Conservation (phyloP, 2,329 filamentous ascomycete species). For the Tolypocladium tundrense region DNA sequence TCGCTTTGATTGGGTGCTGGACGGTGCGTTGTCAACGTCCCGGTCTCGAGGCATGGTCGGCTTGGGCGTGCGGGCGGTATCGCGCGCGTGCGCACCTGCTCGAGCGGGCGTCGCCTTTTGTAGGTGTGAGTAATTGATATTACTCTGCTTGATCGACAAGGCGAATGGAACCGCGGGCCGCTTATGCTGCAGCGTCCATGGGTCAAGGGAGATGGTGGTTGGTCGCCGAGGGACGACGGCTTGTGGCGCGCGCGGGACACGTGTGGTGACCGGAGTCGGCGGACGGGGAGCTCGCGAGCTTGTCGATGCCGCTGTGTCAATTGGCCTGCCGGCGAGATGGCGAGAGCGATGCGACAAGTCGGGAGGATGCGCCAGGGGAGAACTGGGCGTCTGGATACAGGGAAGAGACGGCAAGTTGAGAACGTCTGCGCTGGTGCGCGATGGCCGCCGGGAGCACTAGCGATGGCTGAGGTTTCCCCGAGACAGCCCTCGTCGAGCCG, state of each 20-base stretch:
- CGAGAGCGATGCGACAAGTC: background rate
- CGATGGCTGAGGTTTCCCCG: background rate
- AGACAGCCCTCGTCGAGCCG: background rate
- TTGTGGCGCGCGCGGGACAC: slow-evolving; percentile 1
- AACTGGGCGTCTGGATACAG: background rate
- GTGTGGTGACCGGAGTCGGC: background rate
- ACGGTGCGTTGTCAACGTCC: slow-evolving; percentile 36
- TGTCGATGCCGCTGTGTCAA: background rate
- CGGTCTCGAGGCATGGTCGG: slow-evolving; percentile 31
- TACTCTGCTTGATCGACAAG: background rate
- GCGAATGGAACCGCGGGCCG: slow-evolving; percentile 2
- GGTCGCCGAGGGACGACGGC: slow-evolving; percentile 1
- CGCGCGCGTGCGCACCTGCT: slow-evolving; percentile 1
- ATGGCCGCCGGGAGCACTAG: background rate
- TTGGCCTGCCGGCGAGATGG: background rate
- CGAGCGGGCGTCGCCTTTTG: slow-evolving; percentile 1
- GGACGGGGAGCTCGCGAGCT: background rate
- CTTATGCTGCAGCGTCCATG: slow-evolving; percentile 5
- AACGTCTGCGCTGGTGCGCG: background rate
- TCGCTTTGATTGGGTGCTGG: slow-evolving; percentile 46
- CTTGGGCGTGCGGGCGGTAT: background rate
- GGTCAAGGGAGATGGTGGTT: slow-evolving; percentile 1
- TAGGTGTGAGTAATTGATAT: background rate
- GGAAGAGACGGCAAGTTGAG: background rate
- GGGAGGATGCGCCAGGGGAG: background rate